Percentiles rank a stretch among this genome's conserved stretches.
Evolutionary conservation across 768 basidiomycete genomes (phyloP).

Genomic region (Scleroderma citrinum): DNA sequence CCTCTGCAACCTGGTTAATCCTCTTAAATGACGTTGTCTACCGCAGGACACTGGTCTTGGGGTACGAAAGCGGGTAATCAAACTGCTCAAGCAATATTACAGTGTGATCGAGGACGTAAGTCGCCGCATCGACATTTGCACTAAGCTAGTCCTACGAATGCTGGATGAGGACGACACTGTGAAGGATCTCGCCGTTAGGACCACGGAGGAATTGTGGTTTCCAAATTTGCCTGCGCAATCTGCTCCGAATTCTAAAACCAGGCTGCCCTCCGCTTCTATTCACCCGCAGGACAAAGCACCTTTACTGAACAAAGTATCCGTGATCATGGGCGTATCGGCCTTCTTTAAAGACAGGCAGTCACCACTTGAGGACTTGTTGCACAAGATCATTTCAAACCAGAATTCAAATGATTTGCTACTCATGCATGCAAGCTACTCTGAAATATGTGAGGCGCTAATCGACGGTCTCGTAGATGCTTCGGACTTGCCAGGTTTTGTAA

Average conservation of each 20-base stretch:
- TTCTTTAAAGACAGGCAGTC: conserved; percentile 80
- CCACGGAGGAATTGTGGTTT: conserved; percentile 92
- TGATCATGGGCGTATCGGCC: conserved; percentile 82
- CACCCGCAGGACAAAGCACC: conserved; percentile 45
- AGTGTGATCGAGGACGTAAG: conserved; percentile 49
- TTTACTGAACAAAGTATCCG: conserved; percentile 59
- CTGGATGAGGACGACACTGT: conserved; percentile 93
- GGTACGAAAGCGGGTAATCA: conserved; percentile 94
- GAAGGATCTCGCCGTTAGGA: conserved; percentile 87
- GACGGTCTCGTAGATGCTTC: conserved; percentile 86
- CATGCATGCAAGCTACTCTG: conserved; percentile 64
- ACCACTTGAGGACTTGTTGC: conserved; percentile 77
- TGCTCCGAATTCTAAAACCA: conserved; percentile 33
- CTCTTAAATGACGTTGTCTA: background rate
- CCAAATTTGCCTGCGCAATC: conserved; percentile 29
- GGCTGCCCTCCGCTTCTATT: conserved; percentile 20
- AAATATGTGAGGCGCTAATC: conserved; percentile 82
- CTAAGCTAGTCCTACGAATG: conserved; percentile 75
- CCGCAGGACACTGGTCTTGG: conserved; percentile 93
- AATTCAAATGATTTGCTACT: conserved; percentile 44
- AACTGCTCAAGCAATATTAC: conserved; percentile 83
- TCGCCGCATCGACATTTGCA: conserved; percentile 74
- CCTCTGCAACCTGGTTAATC: background rate
- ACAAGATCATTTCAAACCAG: conserved; percentile 75
- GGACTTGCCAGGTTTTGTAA: conserved; percentile 69